Base-by-base conservation (phyloP, 441 rosid species). In the Rhodomyrtus psidioides region DNA sequence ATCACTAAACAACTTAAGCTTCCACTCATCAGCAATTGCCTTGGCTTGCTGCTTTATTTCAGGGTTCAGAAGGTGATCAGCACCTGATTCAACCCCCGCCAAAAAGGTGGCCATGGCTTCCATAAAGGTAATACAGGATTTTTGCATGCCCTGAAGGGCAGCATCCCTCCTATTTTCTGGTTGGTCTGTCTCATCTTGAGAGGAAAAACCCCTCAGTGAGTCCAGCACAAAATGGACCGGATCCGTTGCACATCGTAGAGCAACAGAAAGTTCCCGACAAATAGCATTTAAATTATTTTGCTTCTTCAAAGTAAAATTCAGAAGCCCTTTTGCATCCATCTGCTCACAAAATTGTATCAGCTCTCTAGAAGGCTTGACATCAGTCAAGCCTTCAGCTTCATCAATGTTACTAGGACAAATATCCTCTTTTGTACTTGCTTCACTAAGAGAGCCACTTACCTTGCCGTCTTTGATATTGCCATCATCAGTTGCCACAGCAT, bases 311-410 rank as follows among this genome's bases (percentile, higher is more conserved):
- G 84, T 26, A 84, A 88, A 91, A 83, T 85, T 89, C 86, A 87
- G 90, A 83, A 90, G 92, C 83, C 91, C 93, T 84, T 90, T 89
- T 82, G 91, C 89, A 88, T 91, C 93, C 93, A 90, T 91, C 90
- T 90, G 90, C 92, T 88, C 82, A 82, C 93, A 91, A 87, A 90
- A 90, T 83, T 87, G 88, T 42, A 83, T 87, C 79, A 91, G 86
- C 85, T 89, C 91, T 82, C 84, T 89, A 84, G 87, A 87, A 83
- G 90, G 88, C 89, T 89, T 87, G 83, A 89, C 89, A 87, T 87
- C 86, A 59, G 65, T 88, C 91, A 89, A 57, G 30, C 88, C 88
- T 89, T 88, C 90, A 85, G 88, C 85, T 87, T 91, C 90, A 34
- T 85, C 83, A 23, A 28, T 86, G 85, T 88, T 90, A 89, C 39